Conservation (phyloP, 176 grass and related monocot species). For the Elymus sibiricus region DNA sequence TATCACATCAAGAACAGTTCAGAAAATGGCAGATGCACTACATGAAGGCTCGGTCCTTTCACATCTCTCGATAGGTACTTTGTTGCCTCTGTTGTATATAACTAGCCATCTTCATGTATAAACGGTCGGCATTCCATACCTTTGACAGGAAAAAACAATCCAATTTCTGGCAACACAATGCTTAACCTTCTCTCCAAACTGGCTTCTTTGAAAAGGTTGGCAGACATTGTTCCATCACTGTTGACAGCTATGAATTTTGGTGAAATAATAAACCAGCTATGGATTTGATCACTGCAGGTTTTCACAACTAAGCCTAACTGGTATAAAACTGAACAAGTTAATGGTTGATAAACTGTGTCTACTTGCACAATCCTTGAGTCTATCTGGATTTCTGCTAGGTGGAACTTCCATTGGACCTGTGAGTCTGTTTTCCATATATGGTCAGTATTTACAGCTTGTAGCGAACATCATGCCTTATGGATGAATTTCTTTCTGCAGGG, state of each 20-base stretch:
- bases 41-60: slow-evolving; percentile 77
- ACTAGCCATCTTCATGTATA: slow-evolving; percentile 19
- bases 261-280: slow-evolving; percentile 22
- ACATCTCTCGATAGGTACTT: slow-evolving; percentile 91
- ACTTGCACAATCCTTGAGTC: slow-evolving; percentile 62
- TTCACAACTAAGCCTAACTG: slow-evolving; percentile 84
- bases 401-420: slow-evolving; percentile 78
- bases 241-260: background rate
- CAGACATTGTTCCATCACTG: slow-evolving; percentile 26
- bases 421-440: slow-evolving; percentile 28
- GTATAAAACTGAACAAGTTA: slow-evolving; percentile 81
- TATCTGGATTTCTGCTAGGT: slow-evolving; percentile 71
- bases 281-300: slow-evolving; percentile 51
- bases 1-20: slow-evolving; percentile 90
- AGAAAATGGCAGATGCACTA: slow-evolving; percentile 85
- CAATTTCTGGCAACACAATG: slow-evolving; percentile 87
- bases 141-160: slow-evolving; percentile 80
- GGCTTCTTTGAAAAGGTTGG: slow-evolving; percentile 79
- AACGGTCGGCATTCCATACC: slow-evolving; percentile 8
- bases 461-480: slow-evolving; percentile 4
- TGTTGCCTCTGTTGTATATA: slow-evolving; percentile 24
- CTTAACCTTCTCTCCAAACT: slow-evolving; percentile 82
- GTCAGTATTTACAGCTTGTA: slow-evolving; percentile 14
- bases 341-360: slow-evolving; percentile 62
- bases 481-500: slow-evolving; percentile 33